Evolutionary conservation across 306 rosid species (phyloP).

Genomic region (Senna siamea): DNA sequence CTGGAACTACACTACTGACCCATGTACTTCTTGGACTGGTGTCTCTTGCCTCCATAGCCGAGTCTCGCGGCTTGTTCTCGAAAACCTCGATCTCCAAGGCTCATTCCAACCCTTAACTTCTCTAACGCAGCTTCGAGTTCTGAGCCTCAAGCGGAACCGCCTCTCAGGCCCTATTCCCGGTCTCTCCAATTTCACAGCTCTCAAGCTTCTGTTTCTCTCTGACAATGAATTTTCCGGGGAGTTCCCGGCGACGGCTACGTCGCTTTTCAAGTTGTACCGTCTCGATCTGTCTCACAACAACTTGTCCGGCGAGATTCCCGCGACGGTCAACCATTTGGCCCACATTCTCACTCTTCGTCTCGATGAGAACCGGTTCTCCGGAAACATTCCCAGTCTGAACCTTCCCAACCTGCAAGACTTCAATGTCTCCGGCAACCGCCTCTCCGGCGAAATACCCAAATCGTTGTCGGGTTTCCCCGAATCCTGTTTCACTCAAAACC

Average conservation of each 20-base stretch:
- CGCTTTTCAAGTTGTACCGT: constrained; percentile 71
- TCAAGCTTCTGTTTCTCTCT: constrained; percentile 72
- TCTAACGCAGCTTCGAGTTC: constrained; percentile 68
- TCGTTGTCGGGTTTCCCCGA: constrained; percentile 55
- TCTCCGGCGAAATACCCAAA: constrained; percentile 72
- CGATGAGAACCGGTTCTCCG: constrained; percentile 56
- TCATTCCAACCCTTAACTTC: constrained; percentile 54
- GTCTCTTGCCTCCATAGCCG: constrained; percentile 63
- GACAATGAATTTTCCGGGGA: constrained; percentile 66
- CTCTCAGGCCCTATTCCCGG: constrained; percentile 65
- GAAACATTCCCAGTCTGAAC: constrained; percentile 53
- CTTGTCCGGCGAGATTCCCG: constrained; percentile 67
- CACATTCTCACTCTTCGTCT: constrained; percentile 75
- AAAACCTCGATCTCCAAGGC: constrained; percentile 60
- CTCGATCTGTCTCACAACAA: constrained; percentile 80
- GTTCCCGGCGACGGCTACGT: constrained; percentile 49
- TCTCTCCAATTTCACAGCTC: constrained; percentile 63
- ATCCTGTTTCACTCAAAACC: constrained; percentile 60
- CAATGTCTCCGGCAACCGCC: constrained; percentile 60
- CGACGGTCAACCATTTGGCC: constrained; percentile 49
- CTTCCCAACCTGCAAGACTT: constrained; percentile 64
- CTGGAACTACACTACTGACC: constrained; percentile 69
- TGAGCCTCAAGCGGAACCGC: constrained; percentile 77
- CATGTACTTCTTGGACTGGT: constrained; percentile 63
- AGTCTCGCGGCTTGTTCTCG: constrained; percentile 75